A percentile compares a stretch with the other conserved stretches of the same genome.
Evolutionary conservation across 2,329 filamentous ascomycete genomes (phyloP).

Genomic region (Colletotrichum endophyticum): DNA sequence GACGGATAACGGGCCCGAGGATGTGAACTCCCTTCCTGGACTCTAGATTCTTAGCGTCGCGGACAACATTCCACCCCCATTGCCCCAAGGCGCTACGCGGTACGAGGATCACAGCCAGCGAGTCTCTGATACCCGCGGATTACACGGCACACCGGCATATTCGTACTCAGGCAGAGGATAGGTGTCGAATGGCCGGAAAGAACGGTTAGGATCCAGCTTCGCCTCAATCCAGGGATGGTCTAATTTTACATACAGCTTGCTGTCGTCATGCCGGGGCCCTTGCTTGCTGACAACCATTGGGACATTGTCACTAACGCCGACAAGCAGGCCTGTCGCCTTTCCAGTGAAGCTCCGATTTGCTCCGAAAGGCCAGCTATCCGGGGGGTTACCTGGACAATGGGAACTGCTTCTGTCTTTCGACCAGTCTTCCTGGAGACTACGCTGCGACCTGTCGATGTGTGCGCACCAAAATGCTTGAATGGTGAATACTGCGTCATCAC

Average conservation of each 20-base stretch:
- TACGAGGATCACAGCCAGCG: background rate
- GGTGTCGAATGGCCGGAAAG: background rate
- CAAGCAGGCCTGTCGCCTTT: background rate
- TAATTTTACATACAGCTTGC: background rate
- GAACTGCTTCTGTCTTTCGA: background rate
- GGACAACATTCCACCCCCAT: background rate
- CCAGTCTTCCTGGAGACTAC: background rate
- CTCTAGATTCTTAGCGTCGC: background rate
- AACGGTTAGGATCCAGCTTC: constrained; percentile 5
- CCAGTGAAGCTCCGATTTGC: background rate
- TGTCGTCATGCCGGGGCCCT: background rate
- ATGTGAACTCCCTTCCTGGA: background rate
- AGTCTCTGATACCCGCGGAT: background rate
- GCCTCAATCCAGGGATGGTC: constrained; percentile 10
- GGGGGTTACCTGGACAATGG: background rate
- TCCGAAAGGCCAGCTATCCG: background rate
- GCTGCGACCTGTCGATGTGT: background rate
- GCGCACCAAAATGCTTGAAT: background rate
- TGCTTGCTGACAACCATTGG: constrained; percentile 1
- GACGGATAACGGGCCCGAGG: background rate
- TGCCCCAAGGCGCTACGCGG: background rate
- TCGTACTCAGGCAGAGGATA: background rate
- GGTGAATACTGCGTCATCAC: background rate
- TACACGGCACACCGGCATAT: background rate
- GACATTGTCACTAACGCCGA: background rate